These are phyloP conservation scores for Cytospora leucostoma DNA, from an alignment of 2,329 filamentous ascomycete species.

Conservation along the genomic window DNA sequence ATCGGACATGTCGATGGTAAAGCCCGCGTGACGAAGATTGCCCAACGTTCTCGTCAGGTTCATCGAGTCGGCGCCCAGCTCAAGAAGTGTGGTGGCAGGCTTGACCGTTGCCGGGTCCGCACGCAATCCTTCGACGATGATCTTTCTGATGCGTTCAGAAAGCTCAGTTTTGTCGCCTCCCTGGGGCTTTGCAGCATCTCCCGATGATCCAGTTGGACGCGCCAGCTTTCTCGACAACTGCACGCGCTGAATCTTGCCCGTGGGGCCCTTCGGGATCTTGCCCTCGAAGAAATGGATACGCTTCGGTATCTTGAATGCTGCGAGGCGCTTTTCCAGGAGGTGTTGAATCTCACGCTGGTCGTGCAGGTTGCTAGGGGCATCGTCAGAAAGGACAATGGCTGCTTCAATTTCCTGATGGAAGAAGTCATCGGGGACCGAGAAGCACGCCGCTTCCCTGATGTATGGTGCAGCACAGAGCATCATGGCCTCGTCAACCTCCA, in stretches of 20 bases:
- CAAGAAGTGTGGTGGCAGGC: background rate
- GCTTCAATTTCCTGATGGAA: constrained; percentile 82
- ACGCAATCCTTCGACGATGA: background rate
- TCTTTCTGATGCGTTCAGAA: background rate
- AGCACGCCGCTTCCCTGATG: constrained; percentile 78
- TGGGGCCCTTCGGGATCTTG: constrained; percentile 10
- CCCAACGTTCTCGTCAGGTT: constrained; percentile 6
- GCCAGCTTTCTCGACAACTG: background rate
- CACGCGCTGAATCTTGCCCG: background rate
- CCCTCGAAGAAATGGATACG: constrained; percentile 1
- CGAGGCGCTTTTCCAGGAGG: background rate
- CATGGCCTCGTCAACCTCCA: constrained; percentile 73
- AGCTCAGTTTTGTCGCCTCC: background rate
- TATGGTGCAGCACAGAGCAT: constrained; percentile 72
- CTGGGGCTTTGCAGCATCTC: background rate
- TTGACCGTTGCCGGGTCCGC: background rate
- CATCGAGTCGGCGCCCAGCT: constrained; percentile 17
- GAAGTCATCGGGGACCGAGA: constrained; percentile 78
- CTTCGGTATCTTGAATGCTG: constrained; percentile 7
- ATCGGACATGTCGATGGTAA: constrained; percentile 12
- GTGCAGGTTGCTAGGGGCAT: background rate
- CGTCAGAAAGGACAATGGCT: constrained; percentile 61
- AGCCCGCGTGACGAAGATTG: constrained; percentile 1
- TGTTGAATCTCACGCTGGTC: background rate
- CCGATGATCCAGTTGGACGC: background rate